Conservation (phyloP, 192 early-diverging fungal species). For the Obelidium mucronatum region DNA sequence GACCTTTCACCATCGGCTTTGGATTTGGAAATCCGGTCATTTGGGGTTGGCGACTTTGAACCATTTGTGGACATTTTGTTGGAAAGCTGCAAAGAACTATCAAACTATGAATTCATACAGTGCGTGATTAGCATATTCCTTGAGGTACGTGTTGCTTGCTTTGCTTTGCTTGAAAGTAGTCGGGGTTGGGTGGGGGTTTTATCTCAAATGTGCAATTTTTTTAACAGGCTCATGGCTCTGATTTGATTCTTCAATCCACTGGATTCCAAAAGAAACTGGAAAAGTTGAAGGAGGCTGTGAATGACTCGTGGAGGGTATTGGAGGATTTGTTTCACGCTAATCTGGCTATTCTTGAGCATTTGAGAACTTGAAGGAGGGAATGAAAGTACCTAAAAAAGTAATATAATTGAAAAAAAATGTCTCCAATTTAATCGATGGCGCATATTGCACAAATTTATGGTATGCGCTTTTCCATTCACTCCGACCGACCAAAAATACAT, state of each 20-base stretch:
- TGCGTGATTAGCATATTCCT: constrained; percentile 81
- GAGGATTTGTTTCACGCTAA: constrained; percentile 63
- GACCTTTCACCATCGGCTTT: constrained; percentile 74
- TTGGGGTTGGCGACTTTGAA: constrained; percentile 71
- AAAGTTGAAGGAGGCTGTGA: constrained; percentile 44
- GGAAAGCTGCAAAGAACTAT: constrained; percentile 64
- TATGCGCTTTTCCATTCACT: too few relatives aligned
- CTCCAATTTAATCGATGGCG: too few relatives aligned
- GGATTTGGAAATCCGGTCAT: constrained; percentile 84
- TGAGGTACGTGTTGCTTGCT: constrained; percentile 40
- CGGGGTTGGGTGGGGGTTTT: background rate
- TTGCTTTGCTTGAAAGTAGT: background rate
- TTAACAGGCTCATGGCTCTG: constrained; percentile 74
- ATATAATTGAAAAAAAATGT: too few relatives aligned
- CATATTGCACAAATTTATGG: too few relatives aligned
- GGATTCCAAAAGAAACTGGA: constrained; percentile 53
- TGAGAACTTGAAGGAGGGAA: constrained; percentile 16
- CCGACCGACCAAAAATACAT: too few relatives aligned
- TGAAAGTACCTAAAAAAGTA: too few relatives aligned
- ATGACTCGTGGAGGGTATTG: constrained; percentile 62
- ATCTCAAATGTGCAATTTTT: background rate
- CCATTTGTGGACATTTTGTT: constrained; percentile 73
- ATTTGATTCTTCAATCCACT: constrained; percentile 58
- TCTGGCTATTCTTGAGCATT: constrained; percentile 29
- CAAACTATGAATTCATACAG: constrained; percentile 89